phyloP scores from a whole-genome alignment of 306 rosid species.

The Corylus avellana region DNA sequence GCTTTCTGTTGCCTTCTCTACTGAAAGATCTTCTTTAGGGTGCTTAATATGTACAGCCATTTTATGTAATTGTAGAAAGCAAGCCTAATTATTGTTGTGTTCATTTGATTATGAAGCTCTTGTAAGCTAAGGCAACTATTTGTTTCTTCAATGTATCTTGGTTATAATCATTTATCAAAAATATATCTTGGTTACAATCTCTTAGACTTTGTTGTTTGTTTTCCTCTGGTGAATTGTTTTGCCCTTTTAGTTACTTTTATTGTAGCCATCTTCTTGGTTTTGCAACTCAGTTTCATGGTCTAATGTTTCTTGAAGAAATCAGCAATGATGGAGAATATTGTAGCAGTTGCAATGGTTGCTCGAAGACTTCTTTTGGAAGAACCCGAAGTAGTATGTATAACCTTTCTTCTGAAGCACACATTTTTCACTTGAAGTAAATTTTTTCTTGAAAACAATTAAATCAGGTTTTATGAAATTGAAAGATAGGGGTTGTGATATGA shows the following conservation, averaged over 20 bases:
- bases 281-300: conserved; percentile 20
- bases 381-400: conserved; percentile 64
- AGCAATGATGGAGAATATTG: conserved; percentile 73
- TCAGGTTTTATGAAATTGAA: conserved; percentile 5
- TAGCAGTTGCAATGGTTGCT: conserved; percentile 87
- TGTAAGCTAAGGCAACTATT: conserved; percentile 20
- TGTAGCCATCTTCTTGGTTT: conserved; percentile 22
- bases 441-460: conserved; percentile 16
- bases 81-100: background rate
- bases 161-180: background rate
- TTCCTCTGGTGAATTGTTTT: conserved; percentile 7
- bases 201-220: conserved; percentile 6
- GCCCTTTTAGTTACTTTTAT: conserved; percentile 20
- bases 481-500: background rate
- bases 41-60: background rate
- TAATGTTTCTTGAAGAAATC: conserved; percentile 56
- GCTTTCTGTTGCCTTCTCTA: background rate
- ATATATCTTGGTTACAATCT: conserved; percentile 3
- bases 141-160: background rate
- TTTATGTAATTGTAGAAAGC: background rate
- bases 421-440: conserved; percentile 26
- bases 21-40: background rate
- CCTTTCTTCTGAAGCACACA: conserved; percentile 21
- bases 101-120: background rate
- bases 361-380: conserved; percentile 96